These are phyloP conservation scores for Cytospora mali DNA, from an alignment of 2,329 filamentous ascomycete species.

Conservation along the genomic window DNA sequence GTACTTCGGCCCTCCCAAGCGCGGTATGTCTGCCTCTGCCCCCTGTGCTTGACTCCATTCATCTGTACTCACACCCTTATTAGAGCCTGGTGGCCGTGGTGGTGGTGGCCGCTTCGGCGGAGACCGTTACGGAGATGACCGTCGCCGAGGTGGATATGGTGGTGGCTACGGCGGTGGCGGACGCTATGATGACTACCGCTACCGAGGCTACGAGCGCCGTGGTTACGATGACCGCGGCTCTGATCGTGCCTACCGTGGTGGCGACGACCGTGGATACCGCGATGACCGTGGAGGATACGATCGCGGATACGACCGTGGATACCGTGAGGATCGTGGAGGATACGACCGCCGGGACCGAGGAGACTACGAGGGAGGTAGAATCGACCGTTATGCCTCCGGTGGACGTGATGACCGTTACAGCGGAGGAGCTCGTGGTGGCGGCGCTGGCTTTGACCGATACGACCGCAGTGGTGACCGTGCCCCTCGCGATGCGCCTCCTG, in stretches of 20 bases:
- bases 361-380: conserved; percentile 36
- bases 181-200: conserved; percentile 42
- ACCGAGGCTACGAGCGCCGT: conserved; percentile 32
- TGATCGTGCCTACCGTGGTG: conserved; percentile 24
- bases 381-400: conserved; percentile 44
- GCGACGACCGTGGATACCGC: conserved; percentile 33
- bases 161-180: conserved; percentile 50
- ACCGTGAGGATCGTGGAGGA: conserved; percentile 39
- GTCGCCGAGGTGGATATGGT: conserved; percentile 64
- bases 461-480: conserved; percentile 31
- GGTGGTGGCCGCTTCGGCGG: conserved; percentile 51
- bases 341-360: conserved; percentile 40
- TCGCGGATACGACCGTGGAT: conserved; percentile 30
- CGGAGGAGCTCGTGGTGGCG: conserved; percentile 20
- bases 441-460: conserved; percentile 21
- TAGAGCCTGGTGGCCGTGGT: conserved; percentile 57
- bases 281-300: conserved; percentile 43
- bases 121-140: conserved; percentile 64
- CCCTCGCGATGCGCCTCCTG: conserved; percentile 35
- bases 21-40: conserved; percentile 65
- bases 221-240: conserved; percentile 34
- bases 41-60: conserved; percentile 49
- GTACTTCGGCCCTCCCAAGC: conserved; percentile 98
- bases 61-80: conserved; percentile 38
- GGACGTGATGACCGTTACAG: conserved; percentile 26